A percentile compares a stretch with the other conserved stretches of the same genome.
These are phyloP conservation scores for Stentor coeruleus DNA, from an alignment of 73 alveolate species.

Conservation along the genomic window DNA sequence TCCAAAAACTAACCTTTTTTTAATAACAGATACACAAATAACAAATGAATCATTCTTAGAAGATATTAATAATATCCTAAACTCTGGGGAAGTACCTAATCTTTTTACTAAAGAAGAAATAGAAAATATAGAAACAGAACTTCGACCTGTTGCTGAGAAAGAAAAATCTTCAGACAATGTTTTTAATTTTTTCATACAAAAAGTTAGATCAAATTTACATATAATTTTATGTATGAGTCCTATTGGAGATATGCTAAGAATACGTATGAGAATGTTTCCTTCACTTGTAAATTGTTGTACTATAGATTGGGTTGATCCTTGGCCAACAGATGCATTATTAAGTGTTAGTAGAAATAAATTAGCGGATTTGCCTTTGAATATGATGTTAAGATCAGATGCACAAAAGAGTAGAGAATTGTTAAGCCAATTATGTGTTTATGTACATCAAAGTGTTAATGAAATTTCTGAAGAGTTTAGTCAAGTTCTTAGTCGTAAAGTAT, in stretches of 20 bases:
- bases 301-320: slow-evolving; percentile 98
- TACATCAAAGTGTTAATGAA: slow-evolving; percentile 84
- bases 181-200: slow-evolving; percentile 88
- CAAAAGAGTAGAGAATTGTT: slow-evolving; percentile 40
- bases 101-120: slow-evolving; percentile 91
- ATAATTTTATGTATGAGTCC: slow-evolving; percentile 94
- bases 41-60: slow-evolving; percentile 94
- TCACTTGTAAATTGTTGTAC: slow-evolving; percentile 99
- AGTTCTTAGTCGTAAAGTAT: slow-evolving; percentile 86
- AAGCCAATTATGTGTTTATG: slow-evolving; percentile 90
- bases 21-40: slow-evolving; percentile 95
- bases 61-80: slow-evolving; percentile 94
- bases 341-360: slow-evolving; percentile 54
- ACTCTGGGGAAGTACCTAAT: slow-evolving; percentile 98
- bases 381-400: slow-evolving; percentile 53
- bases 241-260: slow-evolving; percentile 93
- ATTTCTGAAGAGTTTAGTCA: slow-evolving; percentile 70
- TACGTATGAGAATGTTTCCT: slow-evolving; percentile 99
- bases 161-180: slow-evolving; percentile 71
- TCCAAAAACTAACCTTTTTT: slow-evolving; percentile 72
- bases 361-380: slow-evolving; percentile 48
- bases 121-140: slow-evolving; percentile 85
- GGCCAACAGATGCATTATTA: slow-evolving; percentile 99
- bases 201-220: slow-evolving; percentile 96
- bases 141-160: slow-evolving; percentile 73